A percentile compares a stretch with the other conserved stretches of the same genome.
These are phyloP conservation scores for Claviceps quebecensis DNA, from an alignment of 2,329 filamentous ascomycete species.

Conservation along the genomic window DNA sequence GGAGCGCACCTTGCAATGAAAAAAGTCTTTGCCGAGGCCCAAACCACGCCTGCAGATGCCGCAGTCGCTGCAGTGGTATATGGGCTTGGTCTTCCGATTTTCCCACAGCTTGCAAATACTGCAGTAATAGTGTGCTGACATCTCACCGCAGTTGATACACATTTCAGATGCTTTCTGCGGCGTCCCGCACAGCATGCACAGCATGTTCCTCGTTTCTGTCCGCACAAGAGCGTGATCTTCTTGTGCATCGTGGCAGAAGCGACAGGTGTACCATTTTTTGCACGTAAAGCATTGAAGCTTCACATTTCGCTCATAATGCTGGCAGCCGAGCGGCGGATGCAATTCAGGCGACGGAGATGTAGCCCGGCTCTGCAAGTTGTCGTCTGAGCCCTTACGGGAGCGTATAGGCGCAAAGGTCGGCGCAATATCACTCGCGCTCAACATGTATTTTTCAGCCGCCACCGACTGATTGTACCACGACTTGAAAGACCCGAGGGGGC, in stretches of 20 bases:
- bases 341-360: conserved; percentile 12
- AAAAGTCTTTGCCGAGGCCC: conserved; percentile 90
- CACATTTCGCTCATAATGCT: conserved; percentile 90
- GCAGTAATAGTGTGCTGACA: conserved; percentile 83
- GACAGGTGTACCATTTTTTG: conserved; percentile 84
- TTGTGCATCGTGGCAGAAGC: conserved; percentile 77
- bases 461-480: conserved; percentile 40
- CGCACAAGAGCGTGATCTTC: conserved; percentile 71
- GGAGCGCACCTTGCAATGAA: conserved; percentile 80
- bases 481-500: conserved; percentile 39
- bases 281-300: conserved; percentile 90
- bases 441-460: conserved; percentile 28
- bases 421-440: conserved; percentile 46
- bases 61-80: conserved; percentile 93
- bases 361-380: conserved; percentile 20
- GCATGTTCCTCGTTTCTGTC: conserved; percentile 81
- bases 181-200: conserved; percentile 88
- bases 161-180: conserved; percentile 69
- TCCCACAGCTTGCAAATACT: conserved; percentile 94
- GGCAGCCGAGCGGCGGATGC: conserved; percentile 55
- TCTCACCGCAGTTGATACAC: conserved; percentile 63
- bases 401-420: conserved; percentile 52
- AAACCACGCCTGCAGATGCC: conserved; percentile 86
- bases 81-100: conserved; percentile 75
- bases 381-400: conserved; percentile 30